phyloP scores from a whole-genome alignment of 306 rosid species.

The Cercis canadensis region DNA sequence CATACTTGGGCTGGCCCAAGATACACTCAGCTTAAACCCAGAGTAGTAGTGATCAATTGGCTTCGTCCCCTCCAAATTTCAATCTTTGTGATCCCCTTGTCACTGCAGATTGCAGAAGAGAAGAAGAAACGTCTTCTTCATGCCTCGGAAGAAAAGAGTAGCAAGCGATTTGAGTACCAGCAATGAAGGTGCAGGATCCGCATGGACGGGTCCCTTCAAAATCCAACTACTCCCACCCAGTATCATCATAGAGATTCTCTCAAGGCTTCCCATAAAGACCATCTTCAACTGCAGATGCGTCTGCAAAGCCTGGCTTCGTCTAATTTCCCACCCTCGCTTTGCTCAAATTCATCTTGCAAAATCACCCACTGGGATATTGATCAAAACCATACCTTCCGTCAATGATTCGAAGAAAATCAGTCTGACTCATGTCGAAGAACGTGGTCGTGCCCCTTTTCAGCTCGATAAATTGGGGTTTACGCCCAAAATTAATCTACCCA shows the following conservation, averaged over 20 bases:
- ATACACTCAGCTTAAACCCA: too few species aligned
- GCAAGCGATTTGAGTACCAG: not conserved
- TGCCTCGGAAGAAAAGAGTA: not conserved
- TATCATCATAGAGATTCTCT: not conserved
- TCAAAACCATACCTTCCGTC: not conserved
- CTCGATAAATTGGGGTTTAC: not conserved
- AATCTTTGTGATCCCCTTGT: too few species aligned
- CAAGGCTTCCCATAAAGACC: not conserved
- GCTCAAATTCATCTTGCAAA: not conserved
- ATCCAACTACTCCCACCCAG: not conserved
- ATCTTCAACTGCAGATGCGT: conserved; percentile 17
- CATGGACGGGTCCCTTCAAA: not conserved
- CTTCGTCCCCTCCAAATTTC: too few species aligned
- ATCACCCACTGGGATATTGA: conserved; percentile 5
- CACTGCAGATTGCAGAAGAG: too few species aligned
- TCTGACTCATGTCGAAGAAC: not conserved
- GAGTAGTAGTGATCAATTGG: too few species aligned
- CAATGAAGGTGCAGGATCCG: not conserved
- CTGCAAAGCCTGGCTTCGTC: conserved; percentile 9
- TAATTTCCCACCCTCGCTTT: conserved; percentile 15
- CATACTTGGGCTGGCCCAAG: too few species aligned
- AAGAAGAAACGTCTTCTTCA: too few species aligned
- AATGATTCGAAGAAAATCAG: not conserved
- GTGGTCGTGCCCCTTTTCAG: too few species aligned
- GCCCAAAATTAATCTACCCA: not conserved